Percentiles rank a stretch among this genome's conserved stretches.
These are phyloP conservation scores for Eimeria sp. DNA, from an alignment of 169 alveolate species.

Conservation along the genomic window DNA sequence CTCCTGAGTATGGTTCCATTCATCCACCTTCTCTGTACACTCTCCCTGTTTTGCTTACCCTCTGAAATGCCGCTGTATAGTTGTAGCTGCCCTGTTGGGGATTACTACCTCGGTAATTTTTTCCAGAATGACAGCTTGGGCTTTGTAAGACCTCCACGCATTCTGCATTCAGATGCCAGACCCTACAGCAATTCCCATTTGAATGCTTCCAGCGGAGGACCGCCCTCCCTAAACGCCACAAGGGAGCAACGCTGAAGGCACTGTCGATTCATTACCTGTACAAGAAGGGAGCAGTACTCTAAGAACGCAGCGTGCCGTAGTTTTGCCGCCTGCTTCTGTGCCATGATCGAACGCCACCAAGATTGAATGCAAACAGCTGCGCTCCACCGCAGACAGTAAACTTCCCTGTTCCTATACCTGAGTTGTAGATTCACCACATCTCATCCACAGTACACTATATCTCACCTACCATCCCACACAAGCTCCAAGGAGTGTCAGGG, in stretches of 20 bases:
- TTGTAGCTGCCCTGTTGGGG: conserved; percentile 80
- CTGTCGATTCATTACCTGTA: conserved; percentile 55
- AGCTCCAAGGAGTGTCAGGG: neutral
- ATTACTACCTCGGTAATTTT: conserved; percentile 44
- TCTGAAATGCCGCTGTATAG: conserved; percentile 77
- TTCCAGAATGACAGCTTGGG: conserved; percentile 75
- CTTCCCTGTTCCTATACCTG: conserved; percentile 85
- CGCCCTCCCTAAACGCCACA: neutral
- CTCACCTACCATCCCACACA: neutral
- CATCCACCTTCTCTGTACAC: neutral
- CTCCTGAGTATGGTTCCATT: neutral
- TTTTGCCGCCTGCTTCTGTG: conserved; percentile 64
- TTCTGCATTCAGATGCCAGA: conserved; percentile 59
- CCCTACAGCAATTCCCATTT: neutral
- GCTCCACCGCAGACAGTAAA: conserved; percentile 85
- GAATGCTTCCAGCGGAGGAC: neutral
- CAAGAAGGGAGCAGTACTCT: conserved; percentile 60
- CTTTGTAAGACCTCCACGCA: conserved; percentile 76
- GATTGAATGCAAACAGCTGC: conserved; percentile 89
- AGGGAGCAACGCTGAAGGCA: neutral
- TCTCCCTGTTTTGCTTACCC: conserved; percentile 45
- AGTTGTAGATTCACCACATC: neutral
- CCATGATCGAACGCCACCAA: conserved; percentile 87
- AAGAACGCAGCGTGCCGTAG: conserved; percentile 59
- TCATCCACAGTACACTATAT: no score